A percentile compares a stretch with the other conserved stretches of the same genome.
Conservation (phyloP, 73 alveolate genomes). For the Symbiodinium pilosum region DNA sequence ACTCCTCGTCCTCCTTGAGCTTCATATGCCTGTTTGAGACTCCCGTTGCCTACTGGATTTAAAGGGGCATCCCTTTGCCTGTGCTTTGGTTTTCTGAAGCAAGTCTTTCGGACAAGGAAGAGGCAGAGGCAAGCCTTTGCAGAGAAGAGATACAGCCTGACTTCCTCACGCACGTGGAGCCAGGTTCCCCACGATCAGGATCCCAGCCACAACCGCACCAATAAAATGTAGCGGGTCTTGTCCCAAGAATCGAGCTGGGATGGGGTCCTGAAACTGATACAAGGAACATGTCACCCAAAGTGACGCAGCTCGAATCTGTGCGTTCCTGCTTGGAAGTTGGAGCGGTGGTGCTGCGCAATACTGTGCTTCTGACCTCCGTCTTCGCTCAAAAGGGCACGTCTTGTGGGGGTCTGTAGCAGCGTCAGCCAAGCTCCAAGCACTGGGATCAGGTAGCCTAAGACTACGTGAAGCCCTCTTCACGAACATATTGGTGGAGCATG, state of each 20-base stretch:
- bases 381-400: too few species aligned
- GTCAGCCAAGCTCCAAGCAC: neutral
- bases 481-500: too few species aligned
- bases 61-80: neutral
- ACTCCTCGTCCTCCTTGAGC: constrained; percentile 60
- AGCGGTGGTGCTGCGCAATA: neutral
- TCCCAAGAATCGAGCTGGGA: constrained; percentile 2
- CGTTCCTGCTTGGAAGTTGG: neutral
- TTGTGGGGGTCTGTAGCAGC: too few species aligned
- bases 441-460: neutral
- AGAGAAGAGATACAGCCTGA: neutral
- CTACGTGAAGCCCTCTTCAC: neutral
- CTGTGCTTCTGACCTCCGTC: too few species aligned
- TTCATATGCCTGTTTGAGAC: constrained; percentile 25
- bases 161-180: neutral
- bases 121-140: constrained; percentile 60
- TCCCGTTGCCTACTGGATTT: neutral
- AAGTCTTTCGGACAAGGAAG: constrained; percentile 22
- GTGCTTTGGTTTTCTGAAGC: constrained; percentile 47
- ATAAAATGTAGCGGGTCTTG: constrained; percentile 43
- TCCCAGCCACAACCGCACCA: constrained; percentile 35
- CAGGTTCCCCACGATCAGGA: neutral
- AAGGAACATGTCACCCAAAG: neutral
- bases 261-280: neutral
- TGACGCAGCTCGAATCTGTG: neutral